Evolutionary conservation across 805 yeast species (phyloP).

Genomic region (Yamadazyma ubonensis): DNA sequence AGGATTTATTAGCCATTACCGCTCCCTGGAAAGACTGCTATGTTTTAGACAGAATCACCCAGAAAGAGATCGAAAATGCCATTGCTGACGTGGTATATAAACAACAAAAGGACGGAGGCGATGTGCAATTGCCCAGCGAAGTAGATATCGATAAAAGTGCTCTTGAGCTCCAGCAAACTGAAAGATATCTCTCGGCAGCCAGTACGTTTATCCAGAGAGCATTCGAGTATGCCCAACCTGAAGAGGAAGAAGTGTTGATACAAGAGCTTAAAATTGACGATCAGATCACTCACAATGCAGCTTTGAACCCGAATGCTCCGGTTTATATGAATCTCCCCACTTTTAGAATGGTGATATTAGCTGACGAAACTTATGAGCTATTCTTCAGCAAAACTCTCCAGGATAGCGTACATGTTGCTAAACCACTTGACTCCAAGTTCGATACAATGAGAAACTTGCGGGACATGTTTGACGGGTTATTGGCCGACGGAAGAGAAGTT

Average conservation of each 20-base stretch:
- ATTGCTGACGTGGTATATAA: conserved; percentile 61
- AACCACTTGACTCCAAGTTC: conserved; percentile 47
- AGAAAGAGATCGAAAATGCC: conserved; percentile 59
- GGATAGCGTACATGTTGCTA: conserved; percentile 63
- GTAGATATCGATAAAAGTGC: conserved; percentile 62
- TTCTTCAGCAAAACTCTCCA: conserved; percentile 72
- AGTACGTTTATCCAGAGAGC: conserved; percentile 83
- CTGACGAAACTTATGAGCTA: conserved; percentile 89
- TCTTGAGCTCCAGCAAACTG: conserved; percentile 64
- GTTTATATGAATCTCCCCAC: conserved; percentile 76
- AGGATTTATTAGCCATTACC: conserved; percentile 79
- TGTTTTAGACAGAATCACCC: conserved; percentile 63
- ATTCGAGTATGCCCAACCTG: conserved; percentile 84
- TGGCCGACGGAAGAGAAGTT: conserved; percentile 90
- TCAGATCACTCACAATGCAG: conserved; percentile 64
- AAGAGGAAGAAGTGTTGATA: conserved; percentile 43
- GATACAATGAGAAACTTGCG: conserved; percentile 61
- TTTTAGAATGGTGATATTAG: conserved; percentile 89
- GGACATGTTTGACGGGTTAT: conserved; percentile 85
- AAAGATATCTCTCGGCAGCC: conserved; percentile 81
- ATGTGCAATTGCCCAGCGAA: conserved; percentile 53
- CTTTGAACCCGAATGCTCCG: conserved; percentile 78
- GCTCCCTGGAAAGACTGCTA: conserved; percentile 80
- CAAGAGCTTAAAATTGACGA: conserved; percentile 37
- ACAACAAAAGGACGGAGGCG: conserved; percentile 31